Evolutionary conservation across 2,329 filamentous ascomycete species (phyloP), one percentile per base, ranked within the genome.

Genomic region (Cryoendolithus antarcticus): DNA sequence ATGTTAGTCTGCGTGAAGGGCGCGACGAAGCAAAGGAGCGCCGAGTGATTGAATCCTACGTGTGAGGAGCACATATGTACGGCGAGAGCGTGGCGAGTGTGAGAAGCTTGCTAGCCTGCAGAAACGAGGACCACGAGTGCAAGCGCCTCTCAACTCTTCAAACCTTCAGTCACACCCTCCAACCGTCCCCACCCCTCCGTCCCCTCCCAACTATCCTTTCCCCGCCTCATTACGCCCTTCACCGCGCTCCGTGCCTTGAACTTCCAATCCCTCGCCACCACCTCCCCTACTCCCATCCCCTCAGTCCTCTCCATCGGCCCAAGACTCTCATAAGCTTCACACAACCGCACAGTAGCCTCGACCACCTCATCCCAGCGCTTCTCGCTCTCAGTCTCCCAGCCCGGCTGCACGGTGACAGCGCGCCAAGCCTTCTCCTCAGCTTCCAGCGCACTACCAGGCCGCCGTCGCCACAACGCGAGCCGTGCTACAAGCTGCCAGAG

Each of bases 401-500:
- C 65, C 0, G 75, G 67, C 48, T 74, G 62, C 36, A 70, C 67
- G 0, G 72, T 66, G 0, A 80, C 74, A 0, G 82, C 77, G 2
- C 91, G 74, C 88, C 89, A 98, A 0, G 81, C 85, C 56, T 89
- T 88, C 62, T 96, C 91, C 24, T 88, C 76, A 1, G 84, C 85
- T 4, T 86, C 82, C 1, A 96, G 69, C 4, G 88, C 84, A 1
- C 77, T 78, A 0, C 66, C 62, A 1, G 80, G 82, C 38, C 83
- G 80, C 2, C 74, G 63, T 5, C 77, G 73, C 77, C 86, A 95
- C 9, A 80, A 67, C 4, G 84, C 76, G 9, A 93, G 66, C 4
- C 77, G 75, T 0, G 79, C 72, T 0, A 93, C 69, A 0, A 93
- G 64, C 1, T 72, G 69, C 86, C 88, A 96, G 1, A 94, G 74